Base-by-base conservation (phyloP, 768 basidiomycete species). In the Coprinopsis marcescibilis region DNA sequence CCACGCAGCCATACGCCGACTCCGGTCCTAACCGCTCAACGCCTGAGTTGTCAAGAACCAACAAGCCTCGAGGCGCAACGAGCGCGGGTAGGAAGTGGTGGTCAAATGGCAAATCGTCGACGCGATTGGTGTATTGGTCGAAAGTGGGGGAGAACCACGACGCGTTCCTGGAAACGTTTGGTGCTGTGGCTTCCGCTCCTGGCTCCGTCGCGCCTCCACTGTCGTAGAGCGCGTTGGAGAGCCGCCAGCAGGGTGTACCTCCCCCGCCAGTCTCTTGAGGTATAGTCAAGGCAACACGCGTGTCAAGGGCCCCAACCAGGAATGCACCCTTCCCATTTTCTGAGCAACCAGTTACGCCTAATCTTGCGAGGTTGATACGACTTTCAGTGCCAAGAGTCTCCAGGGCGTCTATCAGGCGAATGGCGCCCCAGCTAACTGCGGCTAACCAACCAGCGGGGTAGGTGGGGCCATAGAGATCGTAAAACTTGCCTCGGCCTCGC, bases 241-340 rank as follows among this genome's bases (percentile, higher is more conserved):
- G 62, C 29, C 78, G 71, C 78, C 78, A 81, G 65, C 72, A 75
- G 15, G 70, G 71, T 21, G 70, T 70, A 4, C 78, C 78, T 32
- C 78, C 78, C 5, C 75, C 75, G 5, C 78, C 78, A 8, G 77
- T 78, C 58, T 81, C 78, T 58, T 81, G 78, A 5, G 77, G 74
- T 51, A 81, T 76, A 11, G 77, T 79, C 48, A 81, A 65, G 10
- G 73, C 73, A 51, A 81, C 73, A 44, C 78, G 77, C 2, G 65
- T 57, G 51, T 81, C 77, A 57, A 80, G 76, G 19, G 77, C 78
- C n/a, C 77, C 78, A 19, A 71, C 77, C 40, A 78, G 67, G 33
- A 78, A 63, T 2, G 78, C 76, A 46, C 77, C 78, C 59, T 80
- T 80, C 51, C 78, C 78, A 52, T 79, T 68, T 33, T 77, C 66